Base-by-base conservation (phyloP, 139 green algal species). In the Trebouxia sp. region DNA sequence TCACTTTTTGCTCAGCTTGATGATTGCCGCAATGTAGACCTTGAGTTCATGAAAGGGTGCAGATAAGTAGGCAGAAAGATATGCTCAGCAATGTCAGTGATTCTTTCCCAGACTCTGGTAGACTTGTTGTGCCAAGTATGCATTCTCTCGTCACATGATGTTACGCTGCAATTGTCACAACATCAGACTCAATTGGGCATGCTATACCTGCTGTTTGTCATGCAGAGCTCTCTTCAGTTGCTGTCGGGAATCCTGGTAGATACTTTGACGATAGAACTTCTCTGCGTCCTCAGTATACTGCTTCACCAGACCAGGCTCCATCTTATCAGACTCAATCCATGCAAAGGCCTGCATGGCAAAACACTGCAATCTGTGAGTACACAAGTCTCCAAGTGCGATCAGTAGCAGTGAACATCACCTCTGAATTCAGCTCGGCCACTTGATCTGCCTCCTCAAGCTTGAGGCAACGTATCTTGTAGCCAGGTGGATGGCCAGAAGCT, bases 361-460 rank as follows among this genome's bases (percentile, higher is more conserved):
- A 15, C 26, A 37, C 11, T 38, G 14, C n/a, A 39, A 22, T 6
- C 22, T 30, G 7, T 28, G 56, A 35, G 26, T 35, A 37, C 11
- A 69, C 20, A 35, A 22, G n/a, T 17, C 17, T 30, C 22, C 24
- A 17, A 12, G 55, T 67, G 26, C 11, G 56, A 22, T 39, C 9
- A 17, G 9, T 0, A 69, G 56, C 56, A 69, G 0, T 26, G 9
- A 55, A 55, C 50, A 22, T 15, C 28, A 77, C 69, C 69, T 77
- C 69, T 53, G 69, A 39, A 56, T 77, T 77, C 11, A 77, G n/a
- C 42, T 35, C 43, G 38, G 39, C 69, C 35, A 77, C 30, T 15
- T 51, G 43, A 41, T 55, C 41, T 56, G 41, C 69, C 5, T 77
- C 69, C 11, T 77, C 69, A 39, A 35, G 39, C 8, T 20, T 51